These are phyloP conservation scores for Syncephalastrum sp. DNA, from an alignment of 371 early-diverging fungal species.

Conservation along the genomic window DNA sequence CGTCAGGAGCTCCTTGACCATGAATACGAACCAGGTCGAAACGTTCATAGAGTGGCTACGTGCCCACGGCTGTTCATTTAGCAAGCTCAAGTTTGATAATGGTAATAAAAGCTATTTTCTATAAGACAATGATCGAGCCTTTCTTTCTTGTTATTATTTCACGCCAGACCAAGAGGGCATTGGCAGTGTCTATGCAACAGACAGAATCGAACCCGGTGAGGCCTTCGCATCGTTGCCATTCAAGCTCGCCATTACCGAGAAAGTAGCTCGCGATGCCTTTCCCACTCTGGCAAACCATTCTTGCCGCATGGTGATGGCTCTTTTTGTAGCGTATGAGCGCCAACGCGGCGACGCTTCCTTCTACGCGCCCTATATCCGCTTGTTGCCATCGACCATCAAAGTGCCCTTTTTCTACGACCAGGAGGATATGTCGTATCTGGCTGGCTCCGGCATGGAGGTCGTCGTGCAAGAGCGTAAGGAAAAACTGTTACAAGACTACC, in stretches of 20 bases:
- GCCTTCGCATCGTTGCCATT: slow-evolving; percentile 41
- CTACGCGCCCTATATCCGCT: slow-evolving; percentile 51
- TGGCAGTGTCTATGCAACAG: slow-evolving; percentile 41
- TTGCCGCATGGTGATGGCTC: slow-evolving; percentile 33
- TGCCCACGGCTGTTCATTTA: too few relatives aligned
- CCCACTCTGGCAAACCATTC: slow-evolving; percentile 28
- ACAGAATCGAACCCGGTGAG: slow-evolving; percentile 28
- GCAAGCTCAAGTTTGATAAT: too few relatives aligned
- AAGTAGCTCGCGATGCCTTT: slow-evolving; percentile 38
- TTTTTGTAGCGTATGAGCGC: slow-evolving; percentile 42
- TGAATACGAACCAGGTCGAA: too few relatives aligned
- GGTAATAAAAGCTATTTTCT: too few relatives aligned
- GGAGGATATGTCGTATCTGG: slow-evolving; percentile 44
- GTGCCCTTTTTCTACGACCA: slow-evolving; percentile 43
- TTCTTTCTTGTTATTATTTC: too few relatives aligned
- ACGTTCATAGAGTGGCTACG: too few relatives aligned
- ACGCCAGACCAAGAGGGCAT: slow-evolving; percentile 27
- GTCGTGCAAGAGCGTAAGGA: slow-evolving; percentile 40
- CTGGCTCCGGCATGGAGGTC: slow-evolving; percentile 50
- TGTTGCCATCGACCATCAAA: slow-evolving; percentile 44
- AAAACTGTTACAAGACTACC: slow-evolving; percentile 30
- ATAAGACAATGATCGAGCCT: too few relatives aligned
- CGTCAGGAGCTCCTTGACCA: not conserved
- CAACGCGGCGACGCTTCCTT: slow-evolving; percentile 36
- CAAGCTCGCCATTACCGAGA: slow-evolving; percentile 43